These are phyloP conservation scores for Protea cynaroides DNA, from an alignment of 164 flowering plant species.

Conservation along the genomic window DNA sequence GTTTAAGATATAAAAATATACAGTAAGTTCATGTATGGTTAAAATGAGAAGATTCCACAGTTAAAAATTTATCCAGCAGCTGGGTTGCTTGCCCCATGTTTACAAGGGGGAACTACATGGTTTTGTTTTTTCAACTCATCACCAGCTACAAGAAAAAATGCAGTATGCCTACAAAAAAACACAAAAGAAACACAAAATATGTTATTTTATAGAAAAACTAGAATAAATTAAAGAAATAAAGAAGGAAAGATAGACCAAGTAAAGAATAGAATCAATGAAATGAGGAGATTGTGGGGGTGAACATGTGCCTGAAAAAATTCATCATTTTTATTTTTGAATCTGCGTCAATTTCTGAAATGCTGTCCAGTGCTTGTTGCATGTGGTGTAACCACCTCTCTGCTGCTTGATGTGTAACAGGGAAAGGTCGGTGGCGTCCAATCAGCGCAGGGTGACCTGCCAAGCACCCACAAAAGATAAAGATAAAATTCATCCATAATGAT, in stretches of 20 bases:
- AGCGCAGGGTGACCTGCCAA: slow-evolving; percentile 87
- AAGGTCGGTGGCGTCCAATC: slow-evolving; percentile 88
- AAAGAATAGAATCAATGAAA: too few relatives aligned
- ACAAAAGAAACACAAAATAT: not conserved
- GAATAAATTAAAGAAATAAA: too few relatives aligned
- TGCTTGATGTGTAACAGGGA: slow-evolving; percentile 82
- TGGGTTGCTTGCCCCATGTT: slow-evolving; percentile 41
- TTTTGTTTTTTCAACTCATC: slow-evolving; percentile 70
- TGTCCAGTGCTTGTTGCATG: slow-evolving; percentile 77
- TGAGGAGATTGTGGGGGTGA: not conserved
- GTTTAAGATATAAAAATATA: too few relatives aligned
- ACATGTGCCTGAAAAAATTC: slow-evolving; percentile 71
- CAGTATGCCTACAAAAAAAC: slow-evolving; percentile 74
- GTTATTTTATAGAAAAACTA: too few relatives aligned
- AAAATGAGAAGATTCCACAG: not conserved
- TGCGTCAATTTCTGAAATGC: slow-evolving; percentile 49
- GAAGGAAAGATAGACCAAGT: too few relatives aligned
- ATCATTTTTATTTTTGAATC: slow-evolving; percentile 81
- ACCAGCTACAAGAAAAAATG: slow-evolving; percentile 95
- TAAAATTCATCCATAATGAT: not conserved
- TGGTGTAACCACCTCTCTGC: slow-evolving; percentile 94
- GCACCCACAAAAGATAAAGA: not conserved
- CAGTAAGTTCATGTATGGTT: not conserved
- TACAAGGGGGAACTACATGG: slow-evolving; percentile 35
- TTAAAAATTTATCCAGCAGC: slow-evolving; percentile 18